Evolutionary conservation across 257 asterid species (phyloP).

Genomic region (Solanum ossicruentum): DNA sequence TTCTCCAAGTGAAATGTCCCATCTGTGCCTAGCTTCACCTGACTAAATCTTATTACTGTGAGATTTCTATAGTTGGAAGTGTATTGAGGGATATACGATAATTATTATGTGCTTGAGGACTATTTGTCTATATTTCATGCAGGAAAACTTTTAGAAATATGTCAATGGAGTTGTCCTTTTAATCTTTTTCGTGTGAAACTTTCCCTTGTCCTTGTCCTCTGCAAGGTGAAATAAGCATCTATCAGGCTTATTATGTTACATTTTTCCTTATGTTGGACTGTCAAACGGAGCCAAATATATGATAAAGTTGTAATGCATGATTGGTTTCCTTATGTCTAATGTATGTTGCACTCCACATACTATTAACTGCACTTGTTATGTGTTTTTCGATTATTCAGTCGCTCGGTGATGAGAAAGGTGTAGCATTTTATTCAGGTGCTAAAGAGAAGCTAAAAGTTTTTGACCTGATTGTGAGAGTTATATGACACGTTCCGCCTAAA

Average conservation of each 20-base stretch:
- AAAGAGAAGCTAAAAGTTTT: conserved; percentile 53
- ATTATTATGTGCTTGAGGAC: too few relatives aligned
- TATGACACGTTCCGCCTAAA: too few relatives aligned
- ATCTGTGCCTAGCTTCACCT: too few relatives aligned
- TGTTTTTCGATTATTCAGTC: conserved; percentile 26
- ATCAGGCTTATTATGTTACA: background rate
- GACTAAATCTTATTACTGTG: too few relatives aligned
- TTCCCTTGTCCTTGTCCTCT: background rate
- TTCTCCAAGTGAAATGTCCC: too few relatives aligned
- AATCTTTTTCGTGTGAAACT: background rate
- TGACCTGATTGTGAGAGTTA: conserved; percentile 72
- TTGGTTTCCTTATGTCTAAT: background rate
- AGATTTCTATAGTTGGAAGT: too few relatives aligned
- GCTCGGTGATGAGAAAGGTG: conserved; percentile 62
- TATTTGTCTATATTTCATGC: too few relatives aligned
- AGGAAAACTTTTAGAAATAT: too few relatives aligned
- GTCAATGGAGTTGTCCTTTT: too few relatives aligned
- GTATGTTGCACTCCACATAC: background rate
- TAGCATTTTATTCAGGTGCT: conserved; percentile 45
- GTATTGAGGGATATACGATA: too few relatives aligned
- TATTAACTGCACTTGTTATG: background rate
- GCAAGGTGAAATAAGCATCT: background rate
- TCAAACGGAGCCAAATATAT: background rate
- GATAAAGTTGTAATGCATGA: background rate
- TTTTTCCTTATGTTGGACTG: background rate